Conservation (phyloP, 202 grass and related monocot species). For the Saccharum hybrid region DNA sequence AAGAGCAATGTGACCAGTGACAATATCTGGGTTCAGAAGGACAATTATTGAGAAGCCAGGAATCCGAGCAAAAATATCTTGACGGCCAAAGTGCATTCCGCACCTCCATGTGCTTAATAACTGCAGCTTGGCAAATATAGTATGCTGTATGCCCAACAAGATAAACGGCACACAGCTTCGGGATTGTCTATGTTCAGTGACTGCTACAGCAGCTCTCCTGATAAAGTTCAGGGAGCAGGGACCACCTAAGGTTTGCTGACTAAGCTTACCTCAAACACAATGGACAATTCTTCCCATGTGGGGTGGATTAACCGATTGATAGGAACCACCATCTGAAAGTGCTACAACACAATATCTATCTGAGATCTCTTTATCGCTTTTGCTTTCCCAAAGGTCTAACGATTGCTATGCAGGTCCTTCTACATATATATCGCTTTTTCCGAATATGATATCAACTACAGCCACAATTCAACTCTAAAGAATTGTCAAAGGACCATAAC, state of each 20-base stretch:
- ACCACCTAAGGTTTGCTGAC: background rate
- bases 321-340: too few relatives aligned
- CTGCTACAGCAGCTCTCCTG: conserved; percentile 9
- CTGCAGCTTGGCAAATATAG: conserved; percentile 32
- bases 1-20: background rate
- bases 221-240: conserved; percentile 26
- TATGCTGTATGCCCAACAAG: conserved; percentile 26
- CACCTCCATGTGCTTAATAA: background rate
- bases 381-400: conserved; percentile 36
- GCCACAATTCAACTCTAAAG: conserved; percentile 26
- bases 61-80: conserved; percentile 43
- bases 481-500: conserved; percentile 5
- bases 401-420: conserved; percentile 38
- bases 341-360: conserved; percentile 46
- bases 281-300: conserved; percentile 18
- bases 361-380: conserved; percentile 36
- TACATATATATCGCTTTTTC: conserved; percentile 26
- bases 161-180: background rate
- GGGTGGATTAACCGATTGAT: background rate
- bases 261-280: conserved; percentile 17
- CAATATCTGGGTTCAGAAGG: conserved; percentile 4
- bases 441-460: conserved; percentile 26
- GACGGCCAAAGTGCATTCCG: background rate
- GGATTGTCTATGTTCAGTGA: background rate
- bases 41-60: conserved; percentile 34